Conservation (phyloP, 2,329 filamentous ascomycete genomes). For the Phialophora macrospora region DNA sequence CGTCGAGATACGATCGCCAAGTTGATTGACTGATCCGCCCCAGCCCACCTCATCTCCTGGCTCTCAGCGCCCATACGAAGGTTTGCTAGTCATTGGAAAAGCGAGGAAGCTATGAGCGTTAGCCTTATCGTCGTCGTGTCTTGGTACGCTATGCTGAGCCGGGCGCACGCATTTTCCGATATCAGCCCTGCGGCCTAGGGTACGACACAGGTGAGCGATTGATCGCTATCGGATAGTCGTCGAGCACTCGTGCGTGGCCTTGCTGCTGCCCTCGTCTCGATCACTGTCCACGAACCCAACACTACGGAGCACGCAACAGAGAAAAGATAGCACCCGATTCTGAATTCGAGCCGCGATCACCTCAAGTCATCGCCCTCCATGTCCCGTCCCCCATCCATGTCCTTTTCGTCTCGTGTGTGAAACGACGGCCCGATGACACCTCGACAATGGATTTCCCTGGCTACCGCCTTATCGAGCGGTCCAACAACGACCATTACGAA, state of each 20-base stretch:
- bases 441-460: background rate
- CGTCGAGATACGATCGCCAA: background rate
- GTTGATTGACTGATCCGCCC: background rate
- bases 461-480: background rate
- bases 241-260: background rate
- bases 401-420: background rate
- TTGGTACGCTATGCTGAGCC: background rate
- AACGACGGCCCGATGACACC: background rate
- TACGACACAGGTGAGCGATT: background rate
- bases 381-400: background rate
- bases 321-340: background rate
- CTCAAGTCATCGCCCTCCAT: background rate
- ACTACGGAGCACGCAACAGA: background rate
- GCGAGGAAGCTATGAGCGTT: background rate
- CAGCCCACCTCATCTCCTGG: background rate
- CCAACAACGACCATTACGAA: slow-evolving; percentile 6
- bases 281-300: background rate
- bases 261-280: background rate
- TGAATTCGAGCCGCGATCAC: background rate
- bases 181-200: background rate
- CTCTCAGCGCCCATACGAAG: background rate
- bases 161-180: background rate
- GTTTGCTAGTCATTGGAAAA: background rate
- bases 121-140: background rate
- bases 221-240: background rate